Evolutionary conservation across 495 filamentous ascomycete genomes (phyloP).

Genomic region (Penicillium canariense): DNA sequence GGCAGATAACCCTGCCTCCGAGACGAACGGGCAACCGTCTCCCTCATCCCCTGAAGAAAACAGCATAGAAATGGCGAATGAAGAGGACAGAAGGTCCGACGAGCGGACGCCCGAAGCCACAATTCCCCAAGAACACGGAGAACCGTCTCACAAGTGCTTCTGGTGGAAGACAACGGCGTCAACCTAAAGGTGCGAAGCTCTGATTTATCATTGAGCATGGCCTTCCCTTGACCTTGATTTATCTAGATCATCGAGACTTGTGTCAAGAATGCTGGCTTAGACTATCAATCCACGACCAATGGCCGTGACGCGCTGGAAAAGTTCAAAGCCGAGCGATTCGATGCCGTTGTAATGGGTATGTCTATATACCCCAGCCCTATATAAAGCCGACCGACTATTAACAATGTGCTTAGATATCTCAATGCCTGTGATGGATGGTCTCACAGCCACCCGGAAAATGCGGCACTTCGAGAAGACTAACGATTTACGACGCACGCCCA

Average conservation of each 20-base stretch:
- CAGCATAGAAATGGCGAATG: background rate
- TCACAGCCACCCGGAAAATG: slow-evolving; percentile 58
- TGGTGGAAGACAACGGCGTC: slow-evolving; percentile 66
- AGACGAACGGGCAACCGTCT: background rate
- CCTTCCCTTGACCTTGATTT: background rate
- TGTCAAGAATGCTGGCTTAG: slow-evolving; percentile 15
- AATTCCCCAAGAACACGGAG: background rate
- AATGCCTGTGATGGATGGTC: slow-evolving; percentile 66
- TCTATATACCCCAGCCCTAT: background rate
- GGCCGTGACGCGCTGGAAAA: slow-evolving; percentile 37
- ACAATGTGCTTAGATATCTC: slow-evolving; percentile 47
- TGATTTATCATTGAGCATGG: too few species aligned
- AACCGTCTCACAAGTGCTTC: slow-evolving; percentile 37
- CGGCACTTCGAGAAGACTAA: slow-evolving; percentile 46
- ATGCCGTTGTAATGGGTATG: slow-evolving; percentile 46
- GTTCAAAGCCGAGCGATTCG: slow-evolving; percentile 43
- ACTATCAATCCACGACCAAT: slow-evolving; percentile 18
- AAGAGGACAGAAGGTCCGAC: background rate
- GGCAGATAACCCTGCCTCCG: background rate
- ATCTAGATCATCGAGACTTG: slow-evolving; percentile 24
- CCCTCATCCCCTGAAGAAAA: background rate
- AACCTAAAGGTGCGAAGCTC: slow-evolving; percentile 52
- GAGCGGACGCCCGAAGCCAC: background rate
- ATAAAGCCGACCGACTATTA: background rate
- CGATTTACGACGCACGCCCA: slow-evolving; percentile 32